Base-by-base conservation (phyloP, 2,329 filamentous ascomycete genomes). In the Monosporascus ibericus region DNA sequence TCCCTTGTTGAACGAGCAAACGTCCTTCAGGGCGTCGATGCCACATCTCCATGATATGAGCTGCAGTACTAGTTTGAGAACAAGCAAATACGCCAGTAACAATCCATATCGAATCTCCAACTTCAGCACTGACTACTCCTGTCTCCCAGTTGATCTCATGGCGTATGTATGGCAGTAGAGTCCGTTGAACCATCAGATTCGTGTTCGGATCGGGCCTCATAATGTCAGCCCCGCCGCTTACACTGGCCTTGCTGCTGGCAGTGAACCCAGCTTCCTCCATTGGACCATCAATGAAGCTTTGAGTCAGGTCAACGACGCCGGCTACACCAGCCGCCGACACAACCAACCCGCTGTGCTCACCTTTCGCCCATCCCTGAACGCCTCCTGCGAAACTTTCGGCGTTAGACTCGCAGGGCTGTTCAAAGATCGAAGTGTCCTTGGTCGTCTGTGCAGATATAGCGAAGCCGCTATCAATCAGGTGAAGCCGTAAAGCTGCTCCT, bases 161-260 rank as follows among this genome's bases (percentile, higher is more conserved):
- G n/a, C 20, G 40, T 44, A 25, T 44, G n/a, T n/a, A 20, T 44
- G 8, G 40, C 40, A 25, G 20, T 0, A 52, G 17, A 6, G 50
- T 52, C 40, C 50, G 36, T 38, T 49, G 50, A 9, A 25, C 27
- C 27, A 30, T 25, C 14, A 52, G 24, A 39, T 52, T 49, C 11
- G 50, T 52, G 39, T 52, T 49, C 17, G 47, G 46, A 30, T 52
- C 38, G 17, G 50, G 50, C 18, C 22, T 52, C 14, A 52, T 17
- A 17, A 52, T 46, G 14, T 20, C 40, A 9, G n/a, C 20, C 5
- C 20, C n/a, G 6, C 40, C 40, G 20, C 5, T 44, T 20, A 8
- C 17, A 17, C 17, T 20, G 38, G 38, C 1, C 17, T 6, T 4
- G 18, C 9, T 40, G 6, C 17, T 40, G 18, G 18, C 9, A n/a